Base-by-base conservation (phyloP, 495 filamentous ascomycete species). In the Hypomontagnella submonticulosa region DNA sequence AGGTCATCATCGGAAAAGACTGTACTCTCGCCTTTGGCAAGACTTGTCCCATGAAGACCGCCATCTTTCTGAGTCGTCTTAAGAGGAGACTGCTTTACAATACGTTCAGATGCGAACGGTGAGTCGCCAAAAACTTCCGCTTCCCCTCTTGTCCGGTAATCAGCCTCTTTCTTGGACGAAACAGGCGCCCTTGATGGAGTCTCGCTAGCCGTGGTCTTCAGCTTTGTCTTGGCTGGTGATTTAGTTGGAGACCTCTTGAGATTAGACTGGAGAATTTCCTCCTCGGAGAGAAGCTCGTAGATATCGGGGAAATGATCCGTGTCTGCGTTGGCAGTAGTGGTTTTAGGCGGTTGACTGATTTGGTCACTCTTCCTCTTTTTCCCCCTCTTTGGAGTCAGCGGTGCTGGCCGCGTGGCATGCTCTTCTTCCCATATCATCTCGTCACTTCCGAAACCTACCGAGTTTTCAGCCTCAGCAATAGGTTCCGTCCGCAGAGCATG, bases 311-410 rank as follows among this genome's bases (percentile, higher is more conserved):
- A 81, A 3, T 75, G 69, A 52, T 75, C 77, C 49, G 7, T n/a
- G 2, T 74, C 77, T 54, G 9, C 13, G 2, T 73, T 68, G 15
- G 49, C 18, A n/a, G 32, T 46, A 44, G 37, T 65, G 53, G 61
- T 57, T 32, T 57, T 51, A 49, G 34, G 66, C 19, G 79, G 79
- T 38, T 69, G 53, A 30, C 82, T 83, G 47, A 88, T 85, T 52
- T 90, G 87, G 37, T 89, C 84, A 63, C 90, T 92, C 69, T 92
- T 93, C 44, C 91, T 75, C 75, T 93, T 93, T 74, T 85, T 87
- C 9, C 83, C 80, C 59, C 83, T 83, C 68, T 80, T 86, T 3
- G 82, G 71, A 18, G 72, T 61, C 12, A 63, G 19, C 5, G 75
- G 76, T 43, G 71, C 70, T 3, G 76, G 60, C 12, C 76, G 70